phyloP scores from a whole-genome alignment of 306 rosid genomes.

The Cucurbita moschata region DNA sequence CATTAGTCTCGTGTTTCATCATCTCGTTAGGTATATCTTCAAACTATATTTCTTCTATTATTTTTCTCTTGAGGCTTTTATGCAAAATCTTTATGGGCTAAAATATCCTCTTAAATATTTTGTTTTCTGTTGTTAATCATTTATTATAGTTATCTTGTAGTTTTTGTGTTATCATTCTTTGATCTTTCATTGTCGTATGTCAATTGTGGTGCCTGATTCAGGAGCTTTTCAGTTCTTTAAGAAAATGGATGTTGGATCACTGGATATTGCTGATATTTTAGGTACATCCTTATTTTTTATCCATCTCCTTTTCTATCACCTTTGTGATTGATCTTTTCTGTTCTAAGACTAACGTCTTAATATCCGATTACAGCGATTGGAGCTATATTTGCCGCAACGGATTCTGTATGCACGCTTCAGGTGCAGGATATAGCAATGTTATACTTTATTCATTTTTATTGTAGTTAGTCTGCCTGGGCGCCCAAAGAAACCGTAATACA shows the following conservation, averaged over 20 bases:
- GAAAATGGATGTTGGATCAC: slow-evolving; percentile 48
- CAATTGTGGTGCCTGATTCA: slow-evolving; percentile 34
- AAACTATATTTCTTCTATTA: slow-evolving; percentile 4
- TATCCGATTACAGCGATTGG: slow-evolving; percentile 64
- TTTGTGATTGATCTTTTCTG: background rate
- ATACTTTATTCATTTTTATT: background rate
- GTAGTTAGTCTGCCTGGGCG: slow-evolving; percentile 1
- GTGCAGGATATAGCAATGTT: slow-evolving; percentile 24
- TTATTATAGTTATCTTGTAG: background rate
- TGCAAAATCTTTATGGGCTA: background rate
- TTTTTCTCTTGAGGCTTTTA: background rate
- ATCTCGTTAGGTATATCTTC: slow-evolving; percentile 57
- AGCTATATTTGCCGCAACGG: slow-evolving; percentile 93
- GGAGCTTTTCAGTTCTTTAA: slow-evolving; percentile 57
- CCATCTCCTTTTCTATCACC: background rate
- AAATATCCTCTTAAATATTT: background rate
- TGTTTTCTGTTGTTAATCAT: background rate
- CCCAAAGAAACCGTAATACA: slow-evolving; percentile 9
- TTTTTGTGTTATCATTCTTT: background rate
- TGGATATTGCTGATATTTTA: slow-evolving; percentile 61
- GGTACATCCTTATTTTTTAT: slow-evolving; percentile 29
- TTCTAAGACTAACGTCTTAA: slow-evolving; percentile 1
- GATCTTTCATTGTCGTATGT: background rate
- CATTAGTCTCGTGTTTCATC: slow-evolving; percentile 59
- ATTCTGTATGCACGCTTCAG: slow-evolving; percentile 99